phyloP scores from a whole-genome alignment of 495 filamentous ascomycete genomes.

The Neurospora tetrasperma region DNA sequence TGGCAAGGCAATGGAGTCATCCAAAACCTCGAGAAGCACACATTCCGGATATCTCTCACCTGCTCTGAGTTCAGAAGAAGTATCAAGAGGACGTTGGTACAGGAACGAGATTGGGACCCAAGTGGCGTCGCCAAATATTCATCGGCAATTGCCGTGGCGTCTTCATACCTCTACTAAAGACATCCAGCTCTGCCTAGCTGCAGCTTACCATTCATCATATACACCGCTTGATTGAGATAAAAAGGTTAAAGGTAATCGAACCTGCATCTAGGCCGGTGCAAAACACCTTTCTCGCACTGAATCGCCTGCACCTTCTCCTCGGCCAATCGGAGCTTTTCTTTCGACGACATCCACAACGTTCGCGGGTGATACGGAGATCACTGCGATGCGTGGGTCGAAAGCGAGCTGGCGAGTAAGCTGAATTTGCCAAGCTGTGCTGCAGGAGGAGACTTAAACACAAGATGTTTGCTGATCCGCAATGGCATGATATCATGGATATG shows the following conservation, averaged over 20 bases:
- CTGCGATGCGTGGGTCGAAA: background rate
- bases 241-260: background rate
- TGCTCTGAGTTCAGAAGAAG: background rate
- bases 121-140: background rate
- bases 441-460: background rate
- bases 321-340: background rate
- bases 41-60: background rate
- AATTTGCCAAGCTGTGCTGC: background rate
- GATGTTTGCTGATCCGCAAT: background rate
- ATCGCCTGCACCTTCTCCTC: background rate
- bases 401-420: background rate
- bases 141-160: background rate
- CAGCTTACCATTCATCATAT: background rate
- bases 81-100: background rate
- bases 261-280: background rate
- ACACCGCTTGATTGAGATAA: background rate
- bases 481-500: background rate
- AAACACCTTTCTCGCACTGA: background rate
- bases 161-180: background rate
- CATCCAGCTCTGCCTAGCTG: background rate
- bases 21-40: background rate
- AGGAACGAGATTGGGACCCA: background rate
- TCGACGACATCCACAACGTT: background rate
- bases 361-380: background rate
- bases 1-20: slow-evolving; percentile 50